Evolutionary conservation across 495 filamentous ascomycete genomes (phyloP), one percentile per base, ranked within the genome.

Genomic region (Extremus antarcticus): DNA sequence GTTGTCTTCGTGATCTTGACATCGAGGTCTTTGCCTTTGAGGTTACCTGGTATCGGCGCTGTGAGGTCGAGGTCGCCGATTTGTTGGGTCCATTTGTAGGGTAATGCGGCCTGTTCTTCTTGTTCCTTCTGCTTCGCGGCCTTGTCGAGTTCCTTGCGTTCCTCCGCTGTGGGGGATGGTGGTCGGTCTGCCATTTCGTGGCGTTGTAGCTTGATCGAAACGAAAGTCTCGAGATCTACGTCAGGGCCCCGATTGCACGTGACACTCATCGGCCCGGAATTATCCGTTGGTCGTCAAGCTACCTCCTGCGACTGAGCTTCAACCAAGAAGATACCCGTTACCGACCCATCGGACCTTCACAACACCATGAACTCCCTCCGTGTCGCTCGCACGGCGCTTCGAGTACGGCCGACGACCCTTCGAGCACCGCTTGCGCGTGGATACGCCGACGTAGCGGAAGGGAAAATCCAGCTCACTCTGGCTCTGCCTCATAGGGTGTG

Each of bases 391-490:
- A 79, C 82, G 70, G 90, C 88, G 70, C 78, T 94, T 68, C 77
- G 88, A 71, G 82, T 79, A 61, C 84, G 85, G 66, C 82, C 89
- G 65, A 72, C 80, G 68, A 73, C 81, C 67, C 69, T 86, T 69
- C 78, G 80, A 70, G 73, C 78, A 53, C 80, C 86, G 66, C 56
- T 88, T 58, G 85, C 85, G 76, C 83, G 92, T 75, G 81, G 81
- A 61, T 99, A 97, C 70, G 94, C 92, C 61, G 94, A 97, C 67
- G 90, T 90, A 60, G 88, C 90, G 62, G 74, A 84, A 64, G 90
- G 95, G 78, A 85, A 96, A 83, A 94, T 99, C 80, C 88, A 92
- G 81, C 81, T 99, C 73, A 92, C 88, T 76, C 80, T 99, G 76
- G 80, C 86, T 68, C 85, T 99, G 59, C 92, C 92, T 76, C 94